These are phyloP conservation scores for Trichosporon faecale DNA, from an alignment of 1,284 basidiomycete species.

Conservation along the genomic window DNA sequence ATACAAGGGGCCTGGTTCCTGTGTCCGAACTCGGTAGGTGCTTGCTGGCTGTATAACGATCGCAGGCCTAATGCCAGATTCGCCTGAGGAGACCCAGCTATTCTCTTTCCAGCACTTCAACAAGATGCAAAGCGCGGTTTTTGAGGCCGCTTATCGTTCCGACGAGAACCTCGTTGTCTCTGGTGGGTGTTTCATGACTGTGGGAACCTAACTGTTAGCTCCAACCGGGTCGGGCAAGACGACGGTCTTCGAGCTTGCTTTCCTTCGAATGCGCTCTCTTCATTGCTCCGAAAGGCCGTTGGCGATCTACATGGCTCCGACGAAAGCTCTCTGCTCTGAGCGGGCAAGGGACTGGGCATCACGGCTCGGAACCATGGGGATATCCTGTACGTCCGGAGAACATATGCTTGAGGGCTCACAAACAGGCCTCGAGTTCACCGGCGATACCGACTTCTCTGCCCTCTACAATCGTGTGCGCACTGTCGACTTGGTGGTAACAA, in stretches of 20 bases:
- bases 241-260: conserved; percentile 85
- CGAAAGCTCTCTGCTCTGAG: conserved; percentile 88
- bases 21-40: conserved; percentile 15
- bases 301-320: conserved; percentile 91
- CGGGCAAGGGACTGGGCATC: conserved; percentile 75
- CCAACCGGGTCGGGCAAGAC: conserved; percentile 93
- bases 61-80: conserved; percentile 8
- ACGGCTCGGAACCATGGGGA: conserved; percentile 70
- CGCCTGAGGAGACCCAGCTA: conserved; percentile 1
- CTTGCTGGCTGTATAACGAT: neutral
- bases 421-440: conserved; percentile 82
- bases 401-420: conserved; percentile 10
- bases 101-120: conserved; percentile 27
- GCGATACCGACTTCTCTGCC: conserved; percentile 74
- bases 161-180: conserved; percentile 78
- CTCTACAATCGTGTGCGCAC: conserved; percentile 61
- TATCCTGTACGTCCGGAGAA: conserved; percentile 61
- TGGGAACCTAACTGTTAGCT: conserved; percentile 55
- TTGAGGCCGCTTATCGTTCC: conserved; percentile 56
- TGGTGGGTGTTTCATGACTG: conserved; percentile 55
- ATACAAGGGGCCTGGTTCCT: neutral
- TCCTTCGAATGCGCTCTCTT: conserved; percentile 70
- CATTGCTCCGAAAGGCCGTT: conserved; percentile 54
- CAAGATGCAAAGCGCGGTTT: conserved; percentile 26
- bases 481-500: conserved; percentile 76